Evolutionary conservation across 805 yeast species (phyloP), one percentile per base, ranked within the genome.

Genomic region (Sugiyamaella chiloensis): DNA sequence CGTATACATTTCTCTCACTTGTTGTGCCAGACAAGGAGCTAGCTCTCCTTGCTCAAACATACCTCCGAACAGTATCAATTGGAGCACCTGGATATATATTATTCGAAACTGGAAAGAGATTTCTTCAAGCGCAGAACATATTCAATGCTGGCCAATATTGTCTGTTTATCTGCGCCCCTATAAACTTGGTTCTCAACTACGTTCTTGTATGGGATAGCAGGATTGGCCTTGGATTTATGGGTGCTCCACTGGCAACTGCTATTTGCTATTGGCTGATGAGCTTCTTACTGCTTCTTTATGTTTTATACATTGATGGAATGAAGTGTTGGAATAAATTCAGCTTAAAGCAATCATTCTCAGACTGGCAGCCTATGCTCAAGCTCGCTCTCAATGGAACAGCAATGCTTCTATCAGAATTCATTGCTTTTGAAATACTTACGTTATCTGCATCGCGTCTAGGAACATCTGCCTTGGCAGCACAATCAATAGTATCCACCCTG

Each of bases 401-500:
- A 24, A 83, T 83, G 81, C 72, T 82, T 17, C 85, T 81, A 61
- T 81, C 87, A 12, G 91, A 85, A 61, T 83, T 80, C 63, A 61
- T 82, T 36, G 86, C 89, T 0, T 85, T 82, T 63, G 91, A 85
- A 60, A 66, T 82, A 26, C 69, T 84, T 68, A 83, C 90, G 0
- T 65, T 85, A 40, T 75, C 83, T 40, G 78, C 89, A 8, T 75
- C 88, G 1, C 74, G 76, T 49, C 76, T 84, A 55, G 90, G 91
- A 8, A 81, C 87, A 0, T 70, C 73, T 3, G 76, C 77, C 34
- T 65, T 85, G 44, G 90, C 90, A 1, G 83, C 86, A 0, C 90
- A 85, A 61, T 79, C 87, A 1, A 81, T 85, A 4, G 75, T 80
- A 12, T 76, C 87, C 0, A 78, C 87, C 0, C 67, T 81, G 14